These are phyloP conservation scores for Stylosanthes scabra DNA, from an alignment of 331 rosid species.

Conservation along the genomic window DNA sequence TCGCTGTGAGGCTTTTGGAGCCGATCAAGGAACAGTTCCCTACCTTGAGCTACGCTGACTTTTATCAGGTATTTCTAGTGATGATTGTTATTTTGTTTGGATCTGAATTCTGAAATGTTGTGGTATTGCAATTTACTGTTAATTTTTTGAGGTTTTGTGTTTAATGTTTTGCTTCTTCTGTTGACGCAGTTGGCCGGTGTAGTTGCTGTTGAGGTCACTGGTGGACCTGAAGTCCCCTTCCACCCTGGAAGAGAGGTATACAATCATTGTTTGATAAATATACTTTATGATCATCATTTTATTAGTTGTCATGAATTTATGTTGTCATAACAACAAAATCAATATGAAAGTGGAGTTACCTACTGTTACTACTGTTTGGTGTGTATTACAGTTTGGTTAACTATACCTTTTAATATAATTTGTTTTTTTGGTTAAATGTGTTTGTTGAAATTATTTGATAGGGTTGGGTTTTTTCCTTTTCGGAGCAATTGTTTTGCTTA, in stretches of 20 bases:
- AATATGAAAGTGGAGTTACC: no score
- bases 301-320: background rate
- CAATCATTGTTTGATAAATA: background rate
- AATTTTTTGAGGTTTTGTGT: background rate
- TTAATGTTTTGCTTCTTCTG: background rate
- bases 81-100: background rate
- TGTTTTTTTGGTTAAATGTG: background rate
- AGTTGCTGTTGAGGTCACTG: conserved; percentile 92
- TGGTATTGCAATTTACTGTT: background rate
- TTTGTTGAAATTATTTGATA: background rate
- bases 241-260: conserved; percentile 95
- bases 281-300: no score
- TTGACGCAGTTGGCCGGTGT: conserved; percentile 81
- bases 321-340: background rate
- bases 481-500: no score
- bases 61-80: conserved; percentile 66
- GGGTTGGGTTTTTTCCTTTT: no score
- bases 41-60: conserved; percentile 73
- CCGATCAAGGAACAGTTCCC: conserved; percentile 90
- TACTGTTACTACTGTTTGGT: no score
- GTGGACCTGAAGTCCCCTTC: conserved; percentile 97
- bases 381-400: background rate
- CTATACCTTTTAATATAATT: background rate
- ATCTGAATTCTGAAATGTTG: background rate
- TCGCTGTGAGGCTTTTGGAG: conserved; percentile 93